Evolutionary conservation across 768 basidiomycete species (phyloP), one percentile per base, ranked within the genome.

Genomic region (Naganishia antarctica): DNA sequence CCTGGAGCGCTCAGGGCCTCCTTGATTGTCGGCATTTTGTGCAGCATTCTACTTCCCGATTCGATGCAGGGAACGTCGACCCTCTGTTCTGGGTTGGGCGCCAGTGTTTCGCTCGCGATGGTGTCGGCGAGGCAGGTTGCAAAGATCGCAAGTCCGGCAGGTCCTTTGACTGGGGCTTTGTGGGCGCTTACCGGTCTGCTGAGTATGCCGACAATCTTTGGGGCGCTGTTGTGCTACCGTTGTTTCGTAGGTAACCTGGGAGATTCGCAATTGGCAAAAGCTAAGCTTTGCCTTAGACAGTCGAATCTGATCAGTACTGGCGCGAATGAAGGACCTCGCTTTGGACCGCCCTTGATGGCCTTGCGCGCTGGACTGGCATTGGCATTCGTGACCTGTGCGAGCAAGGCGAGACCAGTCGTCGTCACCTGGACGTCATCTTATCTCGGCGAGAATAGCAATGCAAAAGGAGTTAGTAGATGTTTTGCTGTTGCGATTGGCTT

Each of bases 71-170:
- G 16, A 37, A 23, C 34, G 23, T 21, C 53, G 21, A 57, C 23
- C 37, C 2, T 40, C 40, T 26, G n/a, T 21, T 16, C 32, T 57
- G 53, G 34, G 26, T 13, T 57, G 23, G 53, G 53, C 18, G 34
- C 34, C 4, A 25, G 53, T 26, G 18, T 25, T 6, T 41, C 53
- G 4, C 21, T 37, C 2, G 53, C 18, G 34, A 25, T 40, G 12
- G 34, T 57, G 23, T 37, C 23, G 28, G 53, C 23, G 8, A n/a
- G 53, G 34, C 53, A 57, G 25, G 53, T 26, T 15, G 53, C 53
- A 11, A 57, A 57, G 53, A 32, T 37, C 2, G 2, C 53, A 12
- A 41, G 53, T 11, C 9, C 21, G n/a, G 37, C n/a, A 18, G 53
- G 53, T 25, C 21, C 3, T 3, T 37, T 57, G 9, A 11, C 15